Percentiles rank a stretch among this genome's conserved stretches.
phyloP scores from a whole-genome alignment of 2,329 filamentous ascomycete genomes.

The Ambrosiella cleistominuta region DNA sequence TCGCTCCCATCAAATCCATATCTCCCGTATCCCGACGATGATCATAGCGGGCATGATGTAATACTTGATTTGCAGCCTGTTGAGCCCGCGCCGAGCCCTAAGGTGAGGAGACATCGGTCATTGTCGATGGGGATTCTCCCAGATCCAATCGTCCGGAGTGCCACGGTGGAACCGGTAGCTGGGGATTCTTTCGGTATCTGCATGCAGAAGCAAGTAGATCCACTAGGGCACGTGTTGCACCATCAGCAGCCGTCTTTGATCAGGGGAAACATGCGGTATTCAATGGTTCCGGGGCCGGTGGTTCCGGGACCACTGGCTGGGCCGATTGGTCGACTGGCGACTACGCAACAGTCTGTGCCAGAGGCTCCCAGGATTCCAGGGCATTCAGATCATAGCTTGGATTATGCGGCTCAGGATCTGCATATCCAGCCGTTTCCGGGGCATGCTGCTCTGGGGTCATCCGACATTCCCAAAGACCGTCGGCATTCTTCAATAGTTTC shows the following conservation, averaged over 20 bases:
- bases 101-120: not conserved
- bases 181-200: too few relatives aligned
- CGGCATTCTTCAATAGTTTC: constrained; percentile 2
- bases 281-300: not conserved
- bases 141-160: too few relatives aligned
- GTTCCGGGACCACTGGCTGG: not conserved
- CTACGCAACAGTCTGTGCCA: not conserved
- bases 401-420: not conserved
- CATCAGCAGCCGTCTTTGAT: not conserved
- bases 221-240: not conserved
- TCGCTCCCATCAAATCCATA: not conserved
- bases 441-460: not conserved
- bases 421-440: not conserved
- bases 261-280: not conserved
- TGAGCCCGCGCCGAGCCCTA: too few relatives aligned
- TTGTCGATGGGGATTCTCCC: not conserved
- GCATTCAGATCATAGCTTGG: too few relatives aligned
- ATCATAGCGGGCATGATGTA: not conserved
- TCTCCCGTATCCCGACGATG: constrained; percentile 11
- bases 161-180: too few relatives aligned
- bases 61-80: constrained; percentile 1
- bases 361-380: not conserved
- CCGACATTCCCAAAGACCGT: not conserved
- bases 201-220: not conserved
- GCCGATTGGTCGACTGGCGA: not conserved